Base-by-base conservation (phyloP, 257 asterid species). In the Schizonepeta tenuifolia region DNA sequence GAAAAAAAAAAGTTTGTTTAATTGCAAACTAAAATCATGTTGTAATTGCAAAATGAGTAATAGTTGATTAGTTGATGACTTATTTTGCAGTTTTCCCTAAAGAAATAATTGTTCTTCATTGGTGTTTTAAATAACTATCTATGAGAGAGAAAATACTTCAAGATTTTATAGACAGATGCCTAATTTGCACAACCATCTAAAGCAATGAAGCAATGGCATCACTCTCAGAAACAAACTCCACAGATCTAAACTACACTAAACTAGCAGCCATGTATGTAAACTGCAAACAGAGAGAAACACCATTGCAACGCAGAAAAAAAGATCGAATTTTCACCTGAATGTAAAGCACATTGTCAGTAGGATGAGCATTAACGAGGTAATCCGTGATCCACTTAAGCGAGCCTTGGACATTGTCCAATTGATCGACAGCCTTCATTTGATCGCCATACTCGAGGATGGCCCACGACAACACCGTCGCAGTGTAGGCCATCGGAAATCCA, bases 391-490 rank as follows among this genome's bases (percentile, higher is more conserved):
- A 92, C 74, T 72, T 87, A 33, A 95, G 96, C 1, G 98, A 92
- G 69, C 75, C 90, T 47, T 79, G 84, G 62, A 95, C 96, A 6
- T 90, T 79, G 56, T 86, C 89, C 76, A 90, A 74, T 57, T 90
- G 97, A 78, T 81, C 51, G 18, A 82, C 89, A 31, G 61, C 89
- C 74, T 85, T 80, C 99, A 95, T 87, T 75, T 90, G 99, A 81
- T 92, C 91, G 9, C 99, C 97, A 71, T 92, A 95, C 86, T 95
- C 99, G 22, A 95, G 97, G 43, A 95, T 88, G 28, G 91, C 69
- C 99, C 99, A 95, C 2, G 99, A 95, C 76, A 95, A 56, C 50
- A 95, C 91, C 0, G 99, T 87, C 49, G 98, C 98, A 3, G 99
- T 95, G 86, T 71, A 95, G 71, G 99, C 99, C 98, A 95, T 74